A percentile compares a stretch with the other conserved stretches of the same genome.
phyloP scores from a whole-genome alignment of 2,329 filamentous ascomycete species.

The Geoglossum cookeanum region DNA sequence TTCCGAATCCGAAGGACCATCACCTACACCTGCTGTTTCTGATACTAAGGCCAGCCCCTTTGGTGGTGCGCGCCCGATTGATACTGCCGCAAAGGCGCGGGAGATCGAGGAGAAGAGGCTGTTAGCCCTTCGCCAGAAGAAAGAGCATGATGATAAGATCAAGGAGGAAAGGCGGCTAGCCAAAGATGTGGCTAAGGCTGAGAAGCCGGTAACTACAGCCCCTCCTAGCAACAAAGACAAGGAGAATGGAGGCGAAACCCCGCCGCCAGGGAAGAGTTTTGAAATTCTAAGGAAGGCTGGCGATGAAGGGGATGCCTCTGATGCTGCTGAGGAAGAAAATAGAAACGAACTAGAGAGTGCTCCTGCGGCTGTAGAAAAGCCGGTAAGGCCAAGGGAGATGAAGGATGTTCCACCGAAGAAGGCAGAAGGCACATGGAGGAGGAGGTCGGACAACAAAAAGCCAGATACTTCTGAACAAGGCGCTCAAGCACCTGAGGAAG shows the following conservation, averaged over 20 bases:
- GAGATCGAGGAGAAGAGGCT: constrained; percentile 79
- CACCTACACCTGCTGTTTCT: constrained; percentile 22
- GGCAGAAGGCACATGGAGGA: constrained; percentile 20
- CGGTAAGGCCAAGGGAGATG: constrained; percentile 35
- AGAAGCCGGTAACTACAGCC: constrained; percentile 42
- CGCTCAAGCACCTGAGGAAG: constrained; percentile 27
- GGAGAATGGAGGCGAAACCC: constrained; percentile 22
- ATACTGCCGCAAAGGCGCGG: constrained; percentile 74
- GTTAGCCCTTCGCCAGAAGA: constrained; percentile 58
- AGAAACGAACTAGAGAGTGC: constrained; percentile 29
- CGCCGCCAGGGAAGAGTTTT: constrained; percentile 28
- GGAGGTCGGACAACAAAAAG: constrained; percentile 11
- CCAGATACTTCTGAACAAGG: constrained; percentile 12
- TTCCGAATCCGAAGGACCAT: constrained; percentile 43
- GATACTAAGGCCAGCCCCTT: constrained; percentile 84
- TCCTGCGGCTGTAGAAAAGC: constrained; percentile 23
- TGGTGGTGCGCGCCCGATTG: constrained; percentile 80
- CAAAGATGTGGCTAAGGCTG: constrained; percentile 34
- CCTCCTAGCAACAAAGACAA: constrained; percentile 26
- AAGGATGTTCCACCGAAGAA: constrained; percentile 23
- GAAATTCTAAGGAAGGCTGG: constrained; percentile 35
- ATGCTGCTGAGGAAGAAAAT: constrained; percentile 24
- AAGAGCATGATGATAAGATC: constrained; percentile 68
- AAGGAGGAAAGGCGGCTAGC: constrained; percentile 43
- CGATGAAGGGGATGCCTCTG: constrained; percentile 27